Evolutionary conservation across 2,329 filamentous ascomycete species (phyloP).

Genomic region (Arthrobotrys sphaeroides): DNA sequence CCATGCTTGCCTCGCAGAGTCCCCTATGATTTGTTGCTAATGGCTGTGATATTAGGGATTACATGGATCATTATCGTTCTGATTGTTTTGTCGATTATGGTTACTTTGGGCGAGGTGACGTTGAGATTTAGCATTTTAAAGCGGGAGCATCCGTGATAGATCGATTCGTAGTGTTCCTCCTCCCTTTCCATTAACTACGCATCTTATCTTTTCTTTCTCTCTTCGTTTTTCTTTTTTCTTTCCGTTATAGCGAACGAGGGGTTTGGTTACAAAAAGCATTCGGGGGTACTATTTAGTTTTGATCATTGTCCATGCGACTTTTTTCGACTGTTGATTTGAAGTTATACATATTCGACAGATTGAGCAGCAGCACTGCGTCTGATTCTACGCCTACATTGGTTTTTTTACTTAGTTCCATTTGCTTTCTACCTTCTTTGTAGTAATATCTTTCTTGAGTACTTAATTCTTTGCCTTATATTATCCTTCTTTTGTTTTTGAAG

Average conservation of each 20-base stretch:
- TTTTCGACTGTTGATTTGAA: not conserved
- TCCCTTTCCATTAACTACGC: too few relatives aligned
- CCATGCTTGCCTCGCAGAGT: too few relatives aligned
- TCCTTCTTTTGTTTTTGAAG: not conserved
- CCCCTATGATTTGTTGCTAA: not conserved
- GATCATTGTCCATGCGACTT: not conserved
- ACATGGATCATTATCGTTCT: constrained; percentile 98
- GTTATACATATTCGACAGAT: not conserved
- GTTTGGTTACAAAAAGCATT: constrained; percentile 8
- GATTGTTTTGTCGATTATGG: constrained; percentile 87
- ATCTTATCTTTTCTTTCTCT: constrained; percentile 39
- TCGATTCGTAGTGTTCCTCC: too few relatives aligned
- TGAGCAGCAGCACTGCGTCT: not conserved
- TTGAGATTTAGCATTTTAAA: constrained; percentile 81
- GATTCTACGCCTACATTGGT: not conserved
- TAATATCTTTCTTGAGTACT: not conserved
- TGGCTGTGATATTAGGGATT: constrained; percentile 66
- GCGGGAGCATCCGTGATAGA: constrained; percentile 61
- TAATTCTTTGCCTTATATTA: not conserved
- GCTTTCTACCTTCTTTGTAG: constrained; percentile 4
- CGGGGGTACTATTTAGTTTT: not conserved
- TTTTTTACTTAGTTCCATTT: not conserved
- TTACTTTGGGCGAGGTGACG: constrained; percentile 88
- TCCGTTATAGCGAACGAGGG: constrained; percentile 17
- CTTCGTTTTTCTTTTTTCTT: not conserved